Evolutionary conservation across 331 rosid species (phyloP), one percentile per base, ranked within the genome.

Genomic region (Quercus tomentella): DNA sequence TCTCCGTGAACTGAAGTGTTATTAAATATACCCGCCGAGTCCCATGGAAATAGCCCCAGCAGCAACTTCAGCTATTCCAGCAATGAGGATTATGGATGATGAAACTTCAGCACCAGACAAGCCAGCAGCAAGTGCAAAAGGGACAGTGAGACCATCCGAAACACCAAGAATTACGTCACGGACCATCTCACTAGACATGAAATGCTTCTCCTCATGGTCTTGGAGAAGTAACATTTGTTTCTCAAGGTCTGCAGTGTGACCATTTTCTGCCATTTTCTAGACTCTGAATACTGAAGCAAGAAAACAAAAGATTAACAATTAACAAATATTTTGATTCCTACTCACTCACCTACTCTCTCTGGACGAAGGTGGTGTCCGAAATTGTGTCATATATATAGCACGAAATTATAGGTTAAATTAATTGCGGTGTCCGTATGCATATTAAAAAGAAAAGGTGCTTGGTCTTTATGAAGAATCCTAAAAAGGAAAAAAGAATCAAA

Each of bases 21-120:
- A 30, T 30, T 30, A 30, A 30, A 16, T 15, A 7, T 87, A 91
- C 97, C 98, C 97, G 82, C 98, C 98, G 74, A 92, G 97, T 1
- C 97, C 98, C 98, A 94, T 94, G 82, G 98, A 94, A 80, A 94
- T 94, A 73, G 98, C 94, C 35, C 98, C 98, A 58, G 98, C 97
- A 33, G 92, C 98, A 26, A 94, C 98, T 82, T 94, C 98, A 6
- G 98, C 98, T 65, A 92, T 85, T 21, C 98, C 98, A 31, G 98
- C 98, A 3, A 94, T 92, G 71, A 94, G 97, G 52, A 94, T 92
- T 4, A 94, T 94, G 71, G 98, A 87, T 6, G 98, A 94, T 5
- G 94, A 74, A 28, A 93, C 97, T 56, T 94, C 89, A 70, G 97
- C 98, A 4, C 98, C 98, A 20, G 98, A 94, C 45, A 94, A 89